Evolutionary conservation across 2,329 filamentous ascomycete genomes (phyloP).

Genomic region (Fusarium euwallaceae): DNA sequence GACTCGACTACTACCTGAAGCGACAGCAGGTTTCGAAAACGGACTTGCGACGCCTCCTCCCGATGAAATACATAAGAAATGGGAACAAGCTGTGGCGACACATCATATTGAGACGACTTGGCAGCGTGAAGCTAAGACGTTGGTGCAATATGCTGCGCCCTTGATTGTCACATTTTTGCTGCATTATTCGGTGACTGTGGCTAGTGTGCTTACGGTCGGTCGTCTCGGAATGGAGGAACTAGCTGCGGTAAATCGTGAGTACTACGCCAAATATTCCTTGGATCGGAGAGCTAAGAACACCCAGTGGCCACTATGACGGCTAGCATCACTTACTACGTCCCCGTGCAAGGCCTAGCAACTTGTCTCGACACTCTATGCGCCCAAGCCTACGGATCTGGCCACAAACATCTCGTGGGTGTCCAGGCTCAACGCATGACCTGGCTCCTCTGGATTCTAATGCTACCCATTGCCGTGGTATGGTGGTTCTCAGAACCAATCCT

Average conservation of each 20-base stretch:
- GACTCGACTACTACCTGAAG: slow-evolving; percentile 13
- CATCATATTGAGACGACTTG: slow-evolving; percentile 89
- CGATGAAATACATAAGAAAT: slow-evolving; percentile 53
- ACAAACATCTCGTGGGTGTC: slow-evolving; percentile 86
- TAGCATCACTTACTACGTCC: slow-evolving; percentile 80
- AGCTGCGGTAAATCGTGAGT: slow-evolving; percentile 54
- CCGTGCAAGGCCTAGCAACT: slow-evolving; percentile 84
- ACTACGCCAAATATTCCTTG: rapidly evolving
- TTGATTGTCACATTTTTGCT: slow-evolving; percentile 78
- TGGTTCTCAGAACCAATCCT: slow-evolving; percentile 74
- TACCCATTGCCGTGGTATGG: slow-evolving; percentile 80
- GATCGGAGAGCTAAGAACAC: neutral
- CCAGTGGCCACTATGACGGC: slow-evolving; percentile 75
- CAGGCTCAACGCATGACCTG: slow-evolving; percentile 84
- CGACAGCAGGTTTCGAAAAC: slow-evolving; percentile 6
- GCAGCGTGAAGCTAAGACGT: slow-evolving; percentile 85
- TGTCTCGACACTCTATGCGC: slow-evolving; percentile 90
- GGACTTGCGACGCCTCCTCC: slow-evolving; percentile 25
- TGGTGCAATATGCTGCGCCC: slow-evolving; percentile 76
- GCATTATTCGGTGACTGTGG: slow-evolving; percentile 83
- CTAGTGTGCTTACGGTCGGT: slow-evolving; percentile 80
- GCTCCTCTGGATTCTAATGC: slow-evolving; percentile 77
- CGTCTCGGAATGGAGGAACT: slow-evolving; percentile 73
- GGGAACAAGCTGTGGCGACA: slow-evolving; percentile 84
- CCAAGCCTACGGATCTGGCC: slow-evolving; percentile 90